Base-by-base conservation (phyloP, 495 filamentous ascomycete genomes). In the Cercophora samala region DNA sequence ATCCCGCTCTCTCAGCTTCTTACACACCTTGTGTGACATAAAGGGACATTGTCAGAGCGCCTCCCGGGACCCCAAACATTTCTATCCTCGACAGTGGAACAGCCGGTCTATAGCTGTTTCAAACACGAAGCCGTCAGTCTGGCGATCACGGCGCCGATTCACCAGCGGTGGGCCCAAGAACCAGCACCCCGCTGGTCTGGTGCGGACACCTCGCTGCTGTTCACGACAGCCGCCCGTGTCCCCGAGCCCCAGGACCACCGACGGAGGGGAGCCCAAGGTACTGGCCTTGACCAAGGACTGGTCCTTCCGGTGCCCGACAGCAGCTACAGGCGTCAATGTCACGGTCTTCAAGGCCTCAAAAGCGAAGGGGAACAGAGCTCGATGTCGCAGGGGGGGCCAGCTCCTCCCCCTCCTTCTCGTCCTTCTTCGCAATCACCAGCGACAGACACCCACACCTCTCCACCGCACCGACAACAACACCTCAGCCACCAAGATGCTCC, bases 381-480 rank as follows among this genome's bases (percentile, higher is more conserved):
- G 80, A 87, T 87, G 85, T 86, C 83, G 76, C 81, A 84, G 81
- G 83, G 80, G 79, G 81, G 78, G 72, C 71, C 79, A 79, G 78
- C 74, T 73, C 76, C 77, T 79, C 78, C 72, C 73, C 76, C 81
- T 80, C 65, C 77, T 73, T 84, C 84, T 74, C 72, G 68, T 66
- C 72, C 66, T 23, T 66, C 73, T 64, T 73, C 74, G 60, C 68
- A 68, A 67, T 76, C 77, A 64, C 71, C 75, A 18, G 64, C 64
- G 46, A 65, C 69, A 67, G 68, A 73, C 64, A 24, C 61, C 24
- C 63, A 70, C 29, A 72, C 77, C 46, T 75, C 74, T 6, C 69
- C 75, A 22, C 69, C 74, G n/a, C 67, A 66, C n/a, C 73, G 72
- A 54, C 73, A 42, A 51, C 73, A 42, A 64, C 69, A 62, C 42